These are phyloP conservation scores for Ramularia endophylla DNA, from an alignment of 2,329 filamentous ascomycete genomes.

Conservation along the genomic window DNA sequence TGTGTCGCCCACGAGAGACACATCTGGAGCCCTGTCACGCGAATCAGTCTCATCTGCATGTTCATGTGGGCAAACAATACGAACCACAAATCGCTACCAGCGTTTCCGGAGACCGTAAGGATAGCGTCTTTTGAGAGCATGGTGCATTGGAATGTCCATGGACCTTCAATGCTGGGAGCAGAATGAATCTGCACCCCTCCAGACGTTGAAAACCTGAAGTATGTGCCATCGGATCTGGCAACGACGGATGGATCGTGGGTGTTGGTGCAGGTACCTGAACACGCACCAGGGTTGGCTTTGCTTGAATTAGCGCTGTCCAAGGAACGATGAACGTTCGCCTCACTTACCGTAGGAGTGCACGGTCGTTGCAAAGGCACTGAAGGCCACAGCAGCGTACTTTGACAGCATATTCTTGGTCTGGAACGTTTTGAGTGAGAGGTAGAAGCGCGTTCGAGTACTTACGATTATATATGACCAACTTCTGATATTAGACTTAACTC, in stretches of 20 bases:
- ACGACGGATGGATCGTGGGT: constrained; percentile 47
- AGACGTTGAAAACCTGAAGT: constrained; percentile 50
- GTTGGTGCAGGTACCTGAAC: constrained; percentile 39
- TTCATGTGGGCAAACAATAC: too few species aligned
- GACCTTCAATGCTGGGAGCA: constrained; percentile 43
- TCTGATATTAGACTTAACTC: too few species aligned
- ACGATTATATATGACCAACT: too few species aligned
- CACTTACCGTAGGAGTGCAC: too few species aligned
- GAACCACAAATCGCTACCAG: constrained; percentile 46
- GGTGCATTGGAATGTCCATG: constrained; percentile 46
- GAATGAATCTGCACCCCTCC: constrained; percentile 45
- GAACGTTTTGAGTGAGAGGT: too few species aligned
- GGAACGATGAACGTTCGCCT: too few species aligned
- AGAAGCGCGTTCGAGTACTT: too few species aligned
- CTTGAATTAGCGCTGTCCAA: too few species aligned
- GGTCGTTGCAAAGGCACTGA: too few species aligned
- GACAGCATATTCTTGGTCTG: too few species aligned
- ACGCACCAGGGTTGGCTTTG: constrained; percentile 33
- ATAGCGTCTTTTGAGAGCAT: constrained; percentile 42
- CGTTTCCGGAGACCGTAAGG: constrained; percentile 34
- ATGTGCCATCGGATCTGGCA: constrained; percentile 43
- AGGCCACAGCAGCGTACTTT: too few species aligned
- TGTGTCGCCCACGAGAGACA: constrained; percentile 48
- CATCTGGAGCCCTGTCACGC: constrained; percentile 50
- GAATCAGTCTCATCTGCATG: too few species aligned